Base-by-base conservation (phyloP, 2,329 filamentous ascomycete genomes). In the Cercospora sesami region DNA sequence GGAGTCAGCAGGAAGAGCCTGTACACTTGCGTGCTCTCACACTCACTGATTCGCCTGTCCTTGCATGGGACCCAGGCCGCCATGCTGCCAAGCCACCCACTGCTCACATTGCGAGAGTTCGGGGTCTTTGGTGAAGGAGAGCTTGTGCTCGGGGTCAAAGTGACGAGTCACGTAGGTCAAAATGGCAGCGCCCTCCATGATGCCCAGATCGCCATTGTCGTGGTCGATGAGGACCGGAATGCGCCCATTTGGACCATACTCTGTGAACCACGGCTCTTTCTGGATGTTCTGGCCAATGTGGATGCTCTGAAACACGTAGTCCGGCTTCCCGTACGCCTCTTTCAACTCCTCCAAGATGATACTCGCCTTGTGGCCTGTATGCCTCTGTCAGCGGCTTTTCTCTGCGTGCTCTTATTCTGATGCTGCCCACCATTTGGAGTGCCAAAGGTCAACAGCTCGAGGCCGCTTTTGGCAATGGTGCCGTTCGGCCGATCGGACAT, bases 211-310 rank as follows among this genome's bases (percentile, higher is more conserved):
- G 65, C 81, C 80, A 69, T 86, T 84, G 77, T 90, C 87, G 71
- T 91, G 88, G 79, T 91, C 88, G 31, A 90, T 84, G 58, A 91
- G 85, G 58, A 86, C 87, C 1, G 88, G 87, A 72, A 90, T 90
- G 16, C 87, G 84, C 3, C 88, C 89, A 77, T 91, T 91, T 42
- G 88, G 88, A 68, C 85, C 85, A 31, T 88, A 75, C 42, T 85
- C 85, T 0, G 84, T 87, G 80, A 86, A 91, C 88, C 89, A 91
- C 1, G 84, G 82, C 80, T 90, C 83, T 78, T 90, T 90, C 73
- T 91, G 89, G 30, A 88, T 84, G 79, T 89, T 88, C 74, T 87
- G 82, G 67, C 75, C 73, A 71, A 89, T 90, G 78, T 89, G 83
- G 77, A 91, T 83, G 65, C 75, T 73, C 73, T 90, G 87, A 73